Conservation (phyloP, 1,284 basidiomycete species). For the Trametes polyzona region DNA sequence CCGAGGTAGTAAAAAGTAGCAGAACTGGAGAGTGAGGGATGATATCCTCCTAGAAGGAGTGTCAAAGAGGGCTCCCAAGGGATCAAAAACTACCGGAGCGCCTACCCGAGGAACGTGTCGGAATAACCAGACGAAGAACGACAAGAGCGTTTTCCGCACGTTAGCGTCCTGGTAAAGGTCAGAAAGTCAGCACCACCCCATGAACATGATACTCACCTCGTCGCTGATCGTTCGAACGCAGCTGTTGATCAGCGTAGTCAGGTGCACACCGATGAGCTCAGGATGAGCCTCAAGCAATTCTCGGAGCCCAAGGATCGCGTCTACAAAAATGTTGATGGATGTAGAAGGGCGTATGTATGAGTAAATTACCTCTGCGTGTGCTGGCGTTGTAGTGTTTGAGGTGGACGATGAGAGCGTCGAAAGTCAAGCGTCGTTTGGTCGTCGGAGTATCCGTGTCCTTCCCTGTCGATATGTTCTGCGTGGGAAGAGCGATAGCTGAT, state of each 20-base stretch:
- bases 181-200: too few relatives aligned
- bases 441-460: conserved; percentile 62
- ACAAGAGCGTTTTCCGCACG: conserved; percentile 64
- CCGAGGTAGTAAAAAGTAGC: conserved; percentile 87
- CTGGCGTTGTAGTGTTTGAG: conserved; percentile 84
- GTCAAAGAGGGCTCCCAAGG: too few relatives aligned
- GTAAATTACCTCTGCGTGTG: conserved; percentile 66
- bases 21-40: conserved; percentile 74
- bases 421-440: conserved; percentile 77
- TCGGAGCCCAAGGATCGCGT: conserved; percentile 81
- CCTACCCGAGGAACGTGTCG: conserved; percentile 64
- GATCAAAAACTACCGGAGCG: too few relatives aligned
- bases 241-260: conserved; percentile 68
- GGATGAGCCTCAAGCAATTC: conserved; percentile 79
- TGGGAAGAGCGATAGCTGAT: conserved; percentile 91
- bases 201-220: conserved; percentile 58
- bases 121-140: conserved; percentile 75
- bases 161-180: conserved; percentile 49
- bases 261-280: conserved; percentile 55
- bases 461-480: conserved; percentile 71
- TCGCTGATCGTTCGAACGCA: conserved; percentile 79
- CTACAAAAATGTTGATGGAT: conserved; percentile 43
- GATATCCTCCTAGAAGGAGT: conserved; percentile 51
- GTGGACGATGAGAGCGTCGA: conserved; percentile 81
- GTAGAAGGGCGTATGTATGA: not conserved